Conservation (phyloP, 257 asterid species). For the Solanum lycopersicoides region DNA sequence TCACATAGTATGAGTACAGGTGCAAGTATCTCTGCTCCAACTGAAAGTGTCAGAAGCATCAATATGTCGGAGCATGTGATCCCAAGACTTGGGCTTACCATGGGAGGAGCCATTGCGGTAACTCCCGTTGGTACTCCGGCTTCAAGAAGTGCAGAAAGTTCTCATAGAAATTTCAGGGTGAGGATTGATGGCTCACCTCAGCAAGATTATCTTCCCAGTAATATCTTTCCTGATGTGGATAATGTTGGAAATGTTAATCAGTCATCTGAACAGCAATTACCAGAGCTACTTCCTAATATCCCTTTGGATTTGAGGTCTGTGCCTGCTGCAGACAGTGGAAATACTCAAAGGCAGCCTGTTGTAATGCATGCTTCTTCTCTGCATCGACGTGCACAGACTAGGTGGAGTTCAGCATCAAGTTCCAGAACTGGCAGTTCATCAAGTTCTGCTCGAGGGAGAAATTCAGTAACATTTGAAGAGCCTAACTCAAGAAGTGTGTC, state of each 20-base stretch:
- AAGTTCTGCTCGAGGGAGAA: constrained; percentile 1
- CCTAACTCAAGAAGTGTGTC: constrained; percentile 32
- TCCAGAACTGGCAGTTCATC: constrained; percentile 1
- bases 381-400: background rate
- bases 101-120: constrained; percentile 30
- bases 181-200: constrained; percentile 47
- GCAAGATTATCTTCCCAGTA: constrained; percentile 24
- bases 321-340: background rate
- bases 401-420: constrained; percentile 3
- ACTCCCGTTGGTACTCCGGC: constrained; percentile 20
- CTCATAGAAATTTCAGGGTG: constrained; percentile 52
- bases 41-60: constrained; percentile 13
- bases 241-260: constrained; percentile 22
- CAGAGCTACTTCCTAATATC: constrained; percentile 28
- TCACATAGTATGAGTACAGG: constrained; percentile 19
- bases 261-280: constrained; percentile 29
- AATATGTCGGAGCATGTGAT: constrained; percentile 35
- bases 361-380: background rate
- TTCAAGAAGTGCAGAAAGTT: constrained; percentile 28
- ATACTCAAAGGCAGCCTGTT: background rate
- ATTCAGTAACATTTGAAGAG: constrained; percentile 26
- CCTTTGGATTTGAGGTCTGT: background rate
- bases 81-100: constrained; percentile 57
- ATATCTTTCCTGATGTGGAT: constrained; percentile 18
- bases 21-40: constrained; percentile 14